phyloP scores from a whole-genome alignment of 371 early-diverging fungal genomes.

The Blastocladiella emersonii region DNA sequence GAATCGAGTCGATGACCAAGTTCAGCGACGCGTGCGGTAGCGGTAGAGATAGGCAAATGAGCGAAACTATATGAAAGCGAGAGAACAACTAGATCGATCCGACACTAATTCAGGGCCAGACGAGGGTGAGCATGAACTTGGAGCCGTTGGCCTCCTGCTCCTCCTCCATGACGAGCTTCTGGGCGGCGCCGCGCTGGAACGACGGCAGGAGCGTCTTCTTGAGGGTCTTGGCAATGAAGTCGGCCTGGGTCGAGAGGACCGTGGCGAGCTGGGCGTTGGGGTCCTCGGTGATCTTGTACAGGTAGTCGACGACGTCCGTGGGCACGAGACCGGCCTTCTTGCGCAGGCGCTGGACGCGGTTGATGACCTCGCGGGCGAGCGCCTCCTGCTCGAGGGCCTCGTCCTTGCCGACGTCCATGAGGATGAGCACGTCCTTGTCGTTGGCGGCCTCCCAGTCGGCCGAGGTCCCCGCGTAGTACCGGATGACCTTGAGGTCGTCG shows the following conservation, averaged over 20 bases:
- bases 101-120: too few species aligned
- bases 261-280: constrained; percentile 43
- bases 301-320: constrained; percentile 73
- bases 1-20: too few species aligned
- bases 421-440: constrained; percentile 73
- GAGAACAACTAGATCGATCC: too few species aligned
- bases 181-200: too few species aligned
- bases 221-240: constrained; percentile 51
- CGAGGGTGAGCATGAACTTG: not conserved
- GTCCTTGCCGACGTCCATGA: constrained; percentile 75
- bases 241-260: constrained; percentile 55
- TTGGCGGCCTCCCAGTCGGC: constrained; percentile 54
- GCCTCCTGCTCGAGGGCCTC: constrained; percentile 82
- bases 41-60: too few species aligned
- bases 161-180: constrained; percentile 6
- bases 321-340: constrained; percentile 84
- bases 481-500: constrained; percentile 69
- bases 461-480: constrained; percentile 48
- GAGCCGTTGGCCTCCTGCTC: constrained; percentile 7
- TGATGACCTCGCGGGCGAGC: constrained; percentile 92
- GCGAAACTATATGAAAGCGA: too few species aligned
- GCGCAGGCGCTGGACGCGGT: constrained; percentile 94
- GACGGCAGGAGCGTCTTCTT: constrained; percentile 38
- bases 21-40: too few species aligned
- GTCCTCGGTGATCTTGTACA: constrained; percentile 60